Conservation (phyloP, 2,329 filamentous ascomycete genomes). For the Fusarium pilosicola region DNA sequence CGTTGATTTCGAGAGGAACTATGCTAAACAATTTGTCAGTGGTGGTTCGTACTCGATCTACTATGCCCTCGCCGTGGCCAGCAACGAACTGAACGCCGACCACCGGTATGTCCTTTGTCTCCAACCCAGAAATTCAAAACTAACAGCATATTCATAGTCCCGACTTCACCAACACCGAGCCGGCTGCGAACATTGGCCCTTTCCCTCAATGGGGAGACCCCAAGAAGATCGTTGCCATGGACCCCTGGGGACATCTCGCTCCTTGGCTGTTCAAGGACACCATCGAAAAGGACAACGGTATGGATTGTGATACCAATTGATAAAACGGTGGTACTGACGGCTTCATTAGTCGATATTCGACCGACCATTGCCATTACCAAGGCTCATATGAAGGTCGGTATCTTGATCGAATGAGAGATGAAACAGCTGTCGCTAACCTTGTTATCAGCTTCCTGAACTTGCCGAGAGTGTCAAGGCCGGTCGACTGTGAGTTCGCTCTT, state of each 20-base stretch:
- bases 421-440: constrained; percentile 3
- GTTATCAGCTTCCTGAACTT: constrained; percentile 79
- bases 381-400: constrained; percentile 82
- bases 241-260: constrained; percentile 88
- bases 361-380: constrained; percentile 93
- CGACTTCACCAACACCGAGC: constrained; percentile 82
- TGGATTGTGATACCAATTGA: neutral
- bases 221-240: constrained; percentile 98
- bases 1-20: neutral
- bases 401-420: neutral
- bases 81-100: constrained; percentile 84
- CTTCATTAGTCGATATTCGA: constrained; percentile 74
- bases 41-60: constrained; percentile 97
- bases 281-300: constrained; percentile 78
- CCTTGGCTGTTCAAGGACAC: constrained; percentile 85
- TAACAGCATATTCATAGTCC: constrained; percentile 52
- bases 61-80: constrained; percentile 91
- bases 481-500: constrained; percentile 63
- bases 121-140: neutral
- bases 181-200: constrained; percentile 87
- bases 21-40: constrained; percentile 40
- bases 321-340: constrained; percentile 7
- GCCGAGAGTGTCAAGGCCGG: constrained; percentile 86
- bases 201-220: constrained; percentile 89
- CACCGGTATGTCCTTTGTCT: constrained; percentile 65